These are phyloP conservation scores for Chaetomiaceae sp. DNA, from an alignment of 2,329 filamentous ascomycete species.

Conservation along the genomic window DNA sequence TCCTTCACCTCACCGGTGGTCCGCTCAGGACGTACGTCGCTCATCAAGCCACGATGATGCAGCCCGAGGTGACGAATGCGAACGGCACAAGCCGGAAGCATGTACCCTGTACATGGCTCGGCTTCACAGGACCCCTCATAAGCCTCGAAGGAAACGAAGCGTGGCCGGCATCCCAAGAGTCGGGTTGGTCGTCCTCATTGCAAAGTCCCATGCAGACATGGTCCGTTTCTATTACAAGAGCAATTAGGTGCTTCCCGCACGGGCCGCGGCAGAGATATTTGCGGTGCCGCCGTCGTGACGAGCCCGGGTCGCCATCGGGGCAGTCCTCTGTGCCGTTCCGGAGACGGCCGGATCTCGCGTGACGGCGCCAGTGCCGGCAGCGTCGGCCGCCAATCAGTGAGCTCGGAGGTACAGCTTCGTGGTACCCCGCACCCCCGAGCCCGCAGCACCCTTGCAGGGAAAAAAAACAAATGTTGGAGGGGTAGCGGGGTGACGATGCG, in stretches of 20 bases:
- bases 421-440: not conserved
- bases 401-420: not conserved
- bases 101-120: too few species aligned
- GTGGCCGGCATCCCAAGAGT: too few species aligned
- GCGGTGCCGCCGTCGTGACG: not conserved
- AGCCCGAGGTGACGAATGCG: not conserved
- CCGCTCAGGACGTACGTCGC: not conserved
- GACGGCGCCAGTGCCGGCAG: conserved; percentile 7
- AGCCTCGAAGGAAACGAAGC: too few species aligned
- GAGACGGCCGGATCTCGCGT: conserved; percentile 10
- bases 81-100: not conserved
- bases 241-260: not conserved
- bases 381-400: conserved; percentile 14
- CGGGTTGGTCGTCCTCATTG: too few species aligned
- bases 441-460: not conserved
- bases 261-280: not conserved
- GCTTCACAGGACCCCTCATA: too few species aligned
- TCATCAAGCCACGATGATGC: conserved; percentile 1
- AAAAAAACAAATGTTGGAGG: conserved; percentile 5
- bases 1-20: not conserved
- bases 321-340: conserved; percentile 5
- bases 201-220: conserved; percentile 1
- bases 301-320: conserved; percentile 1
- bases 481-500: conserved; percentile 11
- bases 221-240: not conserved